Evolutionary conservation across 768 basidiomycete genomes (phyloP).

Genomic region (Boletus reticulatus): DNA sequence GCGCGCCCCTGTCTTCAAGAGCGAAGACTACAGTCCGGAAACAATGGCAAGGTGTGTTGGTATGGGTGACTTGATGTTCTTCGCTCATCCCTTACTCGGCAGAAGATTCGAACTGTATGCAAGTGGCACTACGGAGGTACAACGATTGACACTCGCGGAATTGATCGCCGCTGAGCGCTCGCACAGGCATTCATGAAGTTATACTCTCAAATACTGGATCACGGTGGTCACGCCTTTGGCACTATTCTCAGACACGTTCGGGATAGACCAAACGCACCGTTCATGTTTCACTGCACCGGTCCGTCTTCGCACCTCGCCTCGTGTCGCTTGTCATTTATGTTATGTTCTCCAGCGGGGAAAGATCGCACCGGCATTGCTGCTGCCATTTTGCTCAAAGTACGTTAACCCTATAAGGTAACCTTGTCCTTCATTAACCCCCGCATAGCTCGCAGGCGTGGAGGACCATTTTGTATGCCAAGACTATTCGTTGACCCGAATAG

Average conservation of each 20-base stretch:
- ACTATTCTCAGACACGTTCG: conserved; percentile 69
- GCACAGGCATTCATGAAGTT: conserved; percentile 74
- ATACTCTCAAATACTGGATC: conserved; percentile 78
- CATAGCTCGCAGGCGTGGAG: conserved; percentile 69
- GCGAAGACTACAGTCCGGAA: conserved; percentile 80
- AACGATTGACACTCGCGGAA: neutral
- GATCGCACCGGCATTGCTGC: conserved; percentile 79
- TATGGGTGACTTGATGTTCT: neutral
- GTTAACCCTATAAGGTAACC: neutral
- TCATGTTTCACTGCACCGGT: conserved; percentile 77
- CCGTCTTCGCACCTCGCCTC: neutral
- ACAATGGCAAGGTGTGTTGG: conserved; percentile 78
- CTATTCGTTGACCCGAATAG: conserved; percentile 75
- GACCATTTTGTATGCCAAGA: conserved; percentile 65
- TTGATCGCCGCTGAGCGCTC: neutral
- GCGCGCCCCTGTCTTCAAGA: conserved; percentile 61
- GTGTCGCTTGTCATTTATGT: neutral
- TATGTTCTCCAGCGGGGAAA: conserved; percentile 57
- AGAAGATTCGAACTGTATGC: conserved; percentile 61
- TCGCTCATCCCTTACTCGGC: conserved; percentile 14
- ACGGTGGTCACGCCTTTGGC: conserved; percentile 68
- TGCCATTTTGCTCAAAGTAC: conserved; percentile 68
- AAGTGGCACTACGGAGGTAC: conserved; percentile 75
- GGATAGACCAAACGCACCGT: conserved; percentile 63
- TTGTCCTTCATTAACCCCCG: neutral